Evolutionary conservation across 257 asterid genomes (phyloP).

Genomic region (Ilex asprella): DNA sequence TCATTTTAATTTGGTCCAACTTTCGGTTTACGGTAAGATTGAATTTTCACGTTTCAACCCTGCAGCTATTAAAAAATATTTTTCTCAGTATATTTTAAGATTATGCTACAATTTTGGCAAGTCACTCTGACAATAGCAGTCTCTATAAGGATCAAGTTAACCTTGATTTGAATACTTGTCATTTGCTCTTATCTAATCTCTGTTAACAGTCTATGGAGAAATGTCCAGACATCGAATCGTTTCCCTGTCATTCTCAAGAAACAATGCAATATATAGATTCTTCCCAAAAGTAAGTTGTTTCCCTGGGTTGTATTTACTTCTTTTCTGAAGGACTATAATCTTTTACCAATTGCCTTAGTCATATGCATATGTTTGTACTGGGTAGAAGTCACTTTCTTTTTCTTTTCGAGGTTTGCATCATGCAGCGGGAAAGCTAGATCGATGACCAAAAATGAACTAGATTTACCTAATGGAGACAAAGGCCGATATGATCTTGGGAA

Average conservation of each 20-base stretch:
- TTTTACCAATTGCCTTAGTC: neutral
- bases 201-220: too few relatives aligned
- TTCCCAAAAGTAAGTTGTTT: neutral
- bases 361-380: neutral
- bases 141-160: too few relatives aligned
- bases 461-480: slow-evolving; percentile 18
- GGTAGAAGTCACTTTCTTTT: slow-evolving; percentile 4
- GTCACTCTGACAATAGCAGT: too few relatives aligned
- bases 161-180: too few relatives aligned
- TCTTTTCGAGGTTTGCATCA: slow-evolving; percentile 9
- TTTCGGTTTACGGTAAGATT: too few relatives aligned
- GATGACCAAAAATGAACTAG: slow-evolving; percentile 17
- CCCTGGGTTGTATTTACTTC: neutral
- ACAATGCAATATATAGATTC: too few relatives aligned
- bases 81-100: too few relatives aligned
- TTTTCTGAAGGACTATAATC: neutral
- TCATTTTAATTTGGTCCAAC: too few relatives aligned
- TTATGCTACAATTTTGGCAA: too few relatives aligned
- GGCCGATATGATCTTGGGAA: slow-evolving; percentile 29
- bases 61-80: too few relatives aligned
- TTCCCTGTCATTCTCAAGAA: neutral
- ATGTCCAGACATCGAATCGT: slow-evolving; percentile 1
- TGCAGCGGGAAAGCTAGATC: slow-evolving; percentile 28
- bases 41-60: too few relatives aligned
- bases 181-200: too few relatives aligned